A percentile compares a stretch with the other conserved stretches of the same genome.
phyloP scores from a whole-genome alignment of 805 yeast species.

The Millerago galiae region DNA sequence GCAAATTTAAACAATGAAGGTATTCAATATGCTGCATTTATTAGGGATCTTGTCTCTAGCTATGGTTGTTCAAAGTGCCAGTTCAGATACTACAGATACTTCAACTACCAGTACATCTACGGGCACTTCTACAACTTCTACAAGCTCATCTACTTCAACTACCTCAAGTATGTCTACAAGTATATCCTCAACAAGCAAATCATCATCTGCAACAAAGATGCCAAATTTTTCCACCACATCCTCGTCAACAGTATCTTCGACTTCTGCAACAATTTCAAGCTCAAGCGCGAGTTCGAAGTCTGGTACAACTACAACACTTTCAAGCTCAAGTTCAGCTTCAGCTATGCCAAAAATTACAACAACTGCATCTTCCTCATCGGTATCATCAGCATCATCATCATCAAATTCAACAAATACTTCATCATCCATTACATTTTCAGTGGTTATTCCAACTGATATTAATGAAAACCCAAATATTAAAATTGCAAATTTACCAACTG shows the following conservation, averaged over 20 bases:
- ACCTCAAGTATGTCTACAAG: neutral
- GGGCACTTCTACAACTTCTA: neutral
- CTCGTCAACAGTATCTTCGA: neutral
- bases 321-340: neutral
- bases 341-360: neutral
- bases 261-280: neutral
- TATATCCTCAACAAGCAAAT: neutral
- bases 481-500: conserved; percentile 44
- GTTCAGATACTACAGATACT: neutral
- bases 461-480: conserved; percentile 49
- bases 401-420: conserved; percentile 1
- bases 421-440: conserved; percentile 17
- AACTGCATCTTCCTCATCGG: conserved; percentile 2
- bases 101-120: neutral
- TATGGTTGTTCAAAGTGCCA: neutral
- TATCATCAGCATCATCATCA: neutral
- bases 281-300: neutral
- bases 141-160: neutral
- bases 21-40: neutral
- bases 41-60: neutral
- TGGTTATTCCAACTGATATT: conserved; percentile 18
- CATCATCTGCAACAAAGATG: neutral
- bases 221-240: neutral
- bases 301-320: no score
- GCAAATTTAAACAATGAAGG: neutral